These are phyloP conservation scores for Coniferiporia sulphurascens DNA, from an alignment of 1,284 basidiomycete species.

Conservation along the genomic window DNA sequence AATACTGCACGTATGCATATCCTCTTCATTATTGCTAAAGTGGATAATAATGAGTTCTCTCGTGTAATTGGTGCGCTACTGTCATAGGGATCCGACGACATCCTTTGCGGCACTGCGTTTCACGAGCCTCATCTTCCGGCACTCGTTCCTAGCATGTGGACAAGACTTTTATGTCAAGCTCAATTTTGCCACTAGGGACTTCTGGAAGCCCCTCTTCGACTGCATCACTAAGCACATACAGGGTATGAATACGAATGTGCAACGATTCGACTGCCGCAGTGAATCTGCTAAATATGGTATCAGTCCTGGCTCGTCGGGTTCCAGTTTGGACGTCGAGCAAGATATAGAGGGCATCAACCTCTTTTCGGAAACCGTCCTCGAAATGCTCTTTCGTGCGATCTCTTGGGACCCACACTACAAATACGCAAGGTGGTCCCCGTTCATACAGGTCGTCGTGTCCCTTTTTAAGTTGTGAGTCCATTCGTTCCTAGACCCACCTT, in stretches of 20 bases:
- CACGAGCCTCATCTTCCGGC: conserved; percentile 1
- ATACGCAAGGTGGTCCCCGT: neutral
- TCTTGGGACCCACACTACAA: neutral
- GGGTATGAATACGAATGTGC: no score
- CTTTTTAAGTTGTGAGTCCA: neutral
- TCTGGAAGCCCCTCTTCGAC: neutral
- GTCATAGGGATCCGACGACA: neutral
- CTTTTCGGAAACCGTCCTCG: neutral
- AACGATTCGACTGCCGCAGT: neutral
- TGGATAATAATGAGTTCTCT: neutral
- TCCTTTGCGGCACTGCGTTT: conserved; percentile 5
- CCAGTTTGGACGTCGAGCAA: no score
- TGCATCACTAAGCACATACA: neutral
- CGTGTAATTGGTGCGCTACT: no score
- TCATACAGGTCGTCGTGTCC: neutral
- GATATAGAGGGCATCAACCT: neutral
- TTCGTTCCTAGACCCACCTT: neutral
- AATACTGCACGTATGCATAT: neutral
- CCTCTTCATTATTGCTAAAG: neutral
- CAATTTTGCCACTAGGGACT: neutral
- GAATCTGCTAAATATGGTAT: neutral
- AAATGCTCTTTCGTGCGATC: conserved; percentile 3
- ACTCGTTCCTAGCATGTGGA: neutral
- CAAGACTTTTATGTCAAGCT: neutral
- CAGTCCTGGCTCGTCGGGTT: neutral